phyloP scores from a whole-genome alignment of 1,284 basidiomycete genomes.

The Cryptococcus maquisensis region DNA sequence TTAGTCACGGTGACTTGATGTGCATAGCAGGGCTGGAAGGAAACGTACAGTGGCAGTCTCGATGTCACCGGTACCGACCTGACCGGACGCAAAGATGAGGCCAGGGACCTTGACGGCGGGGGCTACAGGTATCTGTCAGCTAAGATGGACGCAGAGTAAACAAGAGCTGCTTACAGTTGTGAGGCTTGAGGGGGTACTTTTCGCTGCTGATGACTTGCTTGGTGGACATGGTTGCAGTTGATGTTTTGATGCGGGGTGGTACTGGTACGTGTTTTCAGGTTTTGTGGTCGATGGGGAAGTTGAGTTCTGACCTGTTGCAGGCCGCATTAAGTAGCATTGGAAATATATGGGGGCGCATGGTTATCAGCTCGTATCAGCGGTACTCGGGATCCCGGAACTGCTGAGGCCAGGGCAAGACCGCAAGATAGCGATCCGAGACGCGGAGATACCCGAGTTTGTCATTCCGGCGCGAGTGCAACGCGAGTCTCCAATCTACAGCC shows the following conservation, averaged over 20 bases:
- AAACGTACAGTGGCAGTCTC: slow-evolving; percentile 7
- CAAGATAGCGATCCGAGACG: no score
- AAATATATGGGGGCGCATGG: no score
- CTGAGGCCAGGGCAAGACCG: no score
- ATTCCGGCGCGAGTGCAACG: background rate
- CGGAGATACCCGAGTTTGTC: no score
- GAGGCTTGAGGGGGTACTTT: slow-evolving; percentile 23
- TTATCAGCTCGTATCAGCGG: background rate
- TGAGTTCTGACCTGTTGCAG: no score
- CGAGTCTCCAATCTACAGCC: background rate
- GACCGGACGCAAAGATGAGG: slow-evolving; percentile 9
- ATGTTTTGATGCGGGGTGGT: no score
- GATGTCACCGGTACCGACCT: slow-evolving; percentile 11
- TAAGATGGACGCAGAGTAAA: background rate
- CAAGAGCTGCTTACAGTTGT: slow-evolving; percentile 15
- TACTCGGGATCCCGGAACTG: background rate
- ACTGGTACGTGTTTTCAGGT: no score
- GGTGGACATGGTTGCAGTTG: slow-evolving; percentile 2
- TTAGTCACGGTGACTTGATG: no score
- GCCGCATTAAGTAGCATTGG: no score
- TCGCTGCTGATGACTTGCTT: slow-evolving; percentile 17
- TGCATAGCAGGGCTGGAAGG: background rate
- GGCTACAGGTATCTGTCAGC: background rate
- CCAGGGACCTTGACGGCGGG: slow-evolving; percentile 7
- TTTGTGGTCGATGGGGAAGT: no score